Conservation (phyloP, 2,329 filamentous ascomycete genomes). For the Hawksworthiomyces lignivorus region DNA sequence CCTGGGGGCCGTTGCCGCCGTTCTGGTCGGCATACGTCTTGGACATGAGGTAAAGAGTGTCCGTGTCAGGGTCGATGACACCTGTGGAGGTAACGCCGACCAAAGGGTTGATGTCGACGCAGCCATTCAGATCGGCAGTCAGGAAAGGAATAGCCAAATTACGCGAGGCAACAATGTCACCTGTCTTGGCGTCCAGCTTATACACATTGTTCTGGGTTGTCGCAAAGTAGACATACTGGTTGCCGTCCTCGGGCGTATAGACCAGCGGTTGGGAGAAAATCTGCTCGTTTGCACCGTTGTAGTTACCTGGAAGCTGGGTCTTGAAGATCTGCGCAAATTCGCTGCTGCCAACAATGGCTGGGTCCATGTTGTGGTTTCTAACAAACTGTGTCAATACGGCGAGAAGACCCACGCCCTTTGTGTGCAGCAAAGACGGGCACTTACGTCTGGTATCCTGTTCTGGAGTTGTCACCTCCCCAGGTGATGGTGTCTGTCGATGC, state of each 20-base stretch:
- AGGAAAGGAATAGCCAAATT: constrained; percentile 40
- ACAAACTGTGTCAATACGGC: neutral
- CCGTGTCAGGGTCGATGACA: constrained; percentile 41
- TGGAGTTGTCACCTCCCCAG: constrained; percentile 50
- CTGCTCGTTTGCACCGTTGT: constrained; percentile 41
- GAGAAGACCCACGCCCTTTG: no score
- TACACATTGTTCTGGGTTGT: constrained; percentile 45
- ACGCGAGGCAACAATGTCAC: constrained; percentile 30
- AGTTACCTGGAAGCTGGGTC: constrained; percentile 43
- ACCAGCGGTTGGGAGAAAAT: constrained; percentile 44
- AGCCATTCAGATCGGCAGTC: constrained; percentile 36
- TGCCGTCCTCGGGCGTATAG: constrained; percentile 30
- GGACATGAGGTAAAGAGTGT: constrained; percentile 39
- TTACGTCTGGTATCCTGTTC: constrained; percentile 46
- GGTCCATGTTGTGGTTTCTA: constrained; percentile 56
- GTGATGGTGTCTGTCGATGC: constrained; percentile 49
- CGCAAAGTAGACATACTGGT: constrained; percentile 40
- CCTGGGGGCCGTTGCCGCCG: constrained; percentile 26
- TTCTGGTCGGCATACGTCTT: constrained; percentile 39
- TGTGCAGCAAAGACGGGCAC: constrained; percentile 10
- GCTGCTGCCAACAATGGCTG: constrained; percentile 45
- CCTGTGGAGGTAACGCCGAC: constrained; percentile 42
- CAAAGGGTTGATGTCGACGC: constrained; percentile 38
- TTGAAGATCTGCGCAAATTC: constrained; percentile 50
- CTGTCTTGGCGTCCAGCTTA: constrained; percentile 39